These are phyloP conservation scores for Clitocybe nebularis DNA, from an alignment of 1,284 basidiomycete genomes.

Conservation along the genomic window DNA sequence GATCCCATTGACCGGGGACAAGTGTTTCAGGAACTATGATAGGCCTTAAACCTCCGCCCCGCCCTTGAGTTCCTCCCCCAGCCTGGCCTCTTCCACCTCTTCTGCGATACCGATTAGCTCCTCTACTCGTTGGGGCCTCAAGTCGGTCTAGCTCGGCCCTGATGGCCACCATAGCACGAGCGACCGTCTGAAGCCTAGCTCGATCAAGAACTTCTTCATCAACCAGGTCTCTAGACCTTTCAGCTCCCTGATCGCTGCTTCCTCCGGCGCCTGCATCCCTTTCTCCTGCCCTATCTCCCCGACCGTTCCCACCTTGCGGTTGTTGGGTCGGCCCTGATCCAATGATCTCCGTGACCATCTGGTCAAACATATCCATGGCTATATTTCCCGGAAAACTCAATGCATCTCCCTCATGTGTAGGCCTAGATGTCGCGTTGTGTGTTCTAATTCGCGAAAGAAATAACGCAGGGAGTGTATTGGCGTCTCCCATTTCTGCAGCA, in stretches of 20 bases:
- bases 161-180: conserved; percentile 12
- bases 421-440: conserved; percentile 11
- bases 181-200: conserved; percentile 10
- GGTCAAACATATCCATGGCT: conserved; percentile 16
- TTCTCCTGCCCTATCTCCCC: background rate
- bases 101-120: background rate
- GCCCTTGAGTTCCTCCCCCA: background rate
- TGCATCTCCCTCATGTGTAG: conserved; percentile 4
- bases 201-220: conserved; percentile 1
- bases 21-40: conserved; percentile 11
- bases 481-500: too few species aligned
- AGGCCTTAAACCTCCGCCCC: background rate
- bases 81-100: conserved; percentile 1
- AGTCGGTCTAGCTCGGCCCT: conserved; percentile 8
- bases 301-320: conserved; percentile 2
- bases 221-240: background rate
- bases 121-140: background rate
- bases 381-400: conserved; percentile 10
- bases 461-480: background rate
- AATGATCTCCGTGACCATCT: conserved; percentile 13
- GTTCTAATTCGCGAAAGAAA: conserved; percentile 2
- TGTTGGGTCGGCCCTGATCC: conserved; percentile 1
- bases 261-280: conserved; percentile 2
- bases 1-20: conserved; percentile 9
- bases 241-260: background rate